Conservation (phyloP, 176 grass and related monocot species). For the Juncus inflexus region DNA sequence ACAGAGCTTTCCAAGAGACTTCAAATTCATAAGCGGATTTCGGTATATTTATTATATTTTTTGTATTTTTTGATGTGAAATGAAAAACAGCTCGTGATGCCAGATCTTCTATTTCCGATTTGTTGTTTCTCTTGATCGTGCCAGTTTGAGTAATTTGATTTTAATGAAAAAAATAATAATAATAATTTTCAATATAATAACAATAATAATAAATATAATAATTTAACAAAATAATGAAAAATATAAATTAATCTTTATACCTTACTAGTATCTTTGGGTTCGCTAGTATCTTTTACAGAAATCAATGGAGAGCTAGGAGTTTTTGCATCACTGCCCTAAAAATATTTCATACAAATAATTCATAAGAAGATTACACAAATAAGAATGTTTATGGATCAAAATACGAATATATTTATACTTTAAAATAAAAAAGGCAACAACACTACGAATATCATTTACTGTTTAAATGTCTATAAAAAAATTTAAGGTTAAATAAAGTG, state of each 20-base stretch:
- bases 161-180: slow-evolving; percentile 15
- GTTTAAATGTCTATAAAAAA: slow-evolving; percentile 21
- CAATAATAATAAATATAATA: too few relatives aligned
- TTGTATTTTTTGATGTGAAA: slow-evolving; percentile 48
- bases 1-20: slow-evolving; percentile 87
- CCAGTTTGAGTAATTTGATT: slow-evolving; percentile 32
- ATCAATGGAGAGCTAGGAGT: not conserved
- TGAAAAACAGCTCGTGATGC: slow-evolving; percentile 69
- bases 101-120: slow-evolving; percentile 53
- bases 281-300: slow-evolving; percentile 10
- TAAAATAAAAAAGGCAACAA: slow-evolving; percentile 1
- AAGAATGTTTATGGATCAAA: not conserved
- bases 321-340: slow-evolving; percentile 17
- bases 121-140: slow-evolving; percentile 32
- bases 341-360: slow-evolving; percentile 8
- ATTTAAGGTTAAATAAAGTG: not conserved
- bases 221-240: too few relatives aligned
- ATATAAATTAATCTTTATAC: not conserved
- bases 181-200: not conserved
- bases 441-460: not conserved
- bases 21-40: slow-evolving; percentile 97
- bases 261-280: slow-evolving; percentile 16
- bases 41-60: slow-evolving; percentile 48
- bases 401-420: not conserved
- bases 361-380: not conserved